These are phyloP conservation scores for Aspergillus fijiensis DNA, from an alignment of 2,329 filamentous ascomycete species.

Conservation along the genomic window DNA sequence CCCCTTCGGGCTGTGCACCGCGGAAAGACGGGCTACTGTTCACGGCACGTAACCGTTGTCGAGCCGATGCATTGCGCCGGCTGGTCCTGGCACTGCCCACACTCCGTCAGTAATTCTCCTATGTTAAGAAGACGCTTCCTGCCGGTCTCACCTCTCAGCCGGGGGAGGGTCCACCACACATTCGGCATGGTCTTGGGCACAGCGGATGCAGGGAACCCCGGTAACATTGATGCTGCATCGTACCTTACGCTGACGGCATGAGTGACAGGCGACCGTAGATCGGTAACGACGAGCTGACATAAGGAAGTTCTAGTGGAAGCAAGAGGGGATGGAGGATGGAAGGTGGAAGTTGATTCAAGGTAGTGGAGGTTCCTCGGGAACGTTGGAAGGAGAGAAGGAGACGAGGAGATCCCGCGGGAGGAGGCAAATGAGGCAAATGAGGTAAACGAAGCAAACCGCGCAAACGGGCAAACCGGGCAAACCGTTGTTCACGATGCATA, in stretches of 20 bases:
- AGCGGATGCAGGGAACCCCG: constrained; percentile 31
- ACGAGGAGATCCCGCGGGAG: constrained; percentile 1
- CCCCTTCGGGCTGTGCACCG: background rate
- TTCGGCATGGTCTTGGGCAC: constrained; percentile 28
- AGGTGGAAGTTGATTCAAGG: too few species aligned
- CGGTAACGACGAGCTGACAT: constrained; percentile 17
- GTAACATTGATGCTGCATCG: constrained; percentile 28
- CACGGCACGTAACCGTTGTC: constrained; percentile 15
- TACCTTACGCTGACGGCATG: constrained; percentile 26
- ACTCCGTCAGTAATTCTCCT: too few species aligned
- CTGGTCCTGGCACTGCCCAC: background rate
- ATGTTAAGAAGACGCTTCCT: too few species aligned
- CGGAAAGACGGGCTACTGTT: background rate
- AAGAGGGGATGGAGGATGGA: too few species aligned
- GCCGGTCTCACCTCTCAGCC: background rate
- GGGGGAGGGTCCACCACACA: constrained; percentile 26
- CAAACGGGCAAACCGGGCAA: too few species aligned
- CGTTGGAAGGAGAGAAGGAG: too few species aligned
- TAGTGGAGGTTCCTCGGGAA: too few species aligned
- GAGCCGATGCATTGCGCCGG: background rate
- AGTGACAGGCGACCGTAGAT: constrained; percentile 18
- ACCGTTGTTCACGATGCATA: too few species aligned
- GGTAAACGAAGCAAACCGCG: too few species aligned
- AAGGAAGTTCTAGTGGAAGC: background rate
- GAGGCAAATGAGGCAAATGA: too few species aligned